phyloP scores from a whole-genome alignment of 805 yeast genomes.

The Saccharomycopsis babjevae region DNA sequence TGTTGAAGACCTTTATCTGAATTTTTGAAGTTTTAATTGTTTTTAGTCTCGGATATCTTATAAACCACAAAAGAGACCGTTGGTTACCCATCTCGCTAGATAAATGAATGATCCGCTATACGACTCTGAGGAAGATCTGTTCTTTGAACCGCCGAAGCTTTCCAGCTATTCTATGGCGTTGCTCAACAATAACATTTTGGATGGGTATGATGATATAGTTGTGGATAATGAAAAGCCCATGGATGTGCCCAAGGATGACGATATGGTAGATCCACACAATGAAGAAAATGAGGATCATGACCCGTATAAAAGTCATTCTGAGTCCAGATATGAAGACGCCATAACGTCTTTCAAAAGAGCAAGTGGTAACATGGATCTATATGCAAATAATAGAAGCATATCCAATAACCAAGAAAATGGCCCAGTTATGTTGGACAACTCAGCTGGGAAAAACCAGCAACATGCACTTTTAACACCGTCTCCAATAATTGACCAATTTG shows the following conservation, averaged over 20 bases:
- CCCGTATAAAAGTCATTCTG: background rate
- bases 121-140: slow-evolving; percentile 19
- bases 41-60: too few species aligned
- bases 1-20: too few species aligned
- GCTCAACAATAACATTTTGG: slow-evolving; percentile 7
- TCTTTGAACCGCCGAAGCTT: slow-evolving; percentile 18
- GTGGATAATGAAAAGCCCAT: background rate
- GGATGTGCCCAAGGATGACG: background rate
- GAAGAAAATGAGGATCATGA: background rate
- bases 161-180: slow-evolving; percentile 15
- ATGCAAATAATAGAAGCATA: background rate
- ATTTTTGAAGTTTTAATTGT: too few species aligned
- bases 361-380: background rate
- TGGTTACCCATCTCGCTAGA: background rate
- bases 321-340: slow-evolving; percentile 1
- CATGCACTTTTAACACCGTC: background rate
- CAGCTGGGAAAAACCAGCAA: background rate
- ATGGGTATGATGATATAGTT: background rate
- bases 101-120: slow-evolving; percentile 9
- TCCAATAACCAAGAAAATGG: background rate
- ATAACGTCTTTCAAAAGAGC: background rate
- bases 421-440: background rate
- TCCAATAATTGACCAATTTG: background rate
- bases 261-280: background rate
- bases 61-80: too few species aligned